Percentiles rank a stretch among this genome's conserved stretches.
Evolutionary conservation across 345 rosid species (phyloP).

Genomic region (Salix viminalis): DNA sequence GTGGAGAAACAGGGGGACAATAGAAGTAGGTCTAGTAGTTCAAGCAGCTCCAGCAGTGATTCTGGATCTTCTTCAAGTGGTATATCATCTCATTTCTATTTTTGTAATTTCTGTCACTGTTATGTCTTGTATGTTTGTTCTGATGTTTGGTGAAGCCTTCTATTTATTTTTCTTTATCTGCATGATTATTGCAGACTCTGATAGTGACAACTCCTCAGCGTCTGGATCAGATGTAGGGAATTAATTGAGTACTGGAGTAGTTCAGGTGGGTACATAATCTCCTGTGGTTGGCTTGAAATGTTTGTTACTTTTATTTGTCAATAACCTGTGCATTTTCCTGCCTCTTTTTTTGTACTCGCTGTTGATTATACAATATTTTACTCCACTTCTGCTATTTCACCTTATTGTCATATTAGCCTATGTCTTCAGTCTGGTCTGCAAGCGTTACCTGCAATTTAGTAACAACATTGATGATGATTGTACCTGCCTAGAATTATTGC

Average conservation of each 20-base stretch:
- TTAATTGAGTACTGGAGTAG: conserved; percentile 30
- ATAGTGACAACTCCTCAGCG: conserved; percentile 82
- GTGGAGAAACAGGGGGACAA: conserved; percentile 55
- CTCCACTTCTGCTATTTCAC: not conserved
- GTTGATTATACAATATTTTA: not conserved
- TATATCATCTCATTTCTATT: conserved; percentile 18
- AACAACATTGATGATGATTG: not conserved
- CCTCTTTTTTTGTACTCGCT: not conserved
- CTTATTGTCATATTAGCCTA: not conserved
- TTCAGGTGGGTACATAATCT: conserved; percentile 23
- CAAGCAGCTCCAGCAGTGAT: conserved; percentile 94
- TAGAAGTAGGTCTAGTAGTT: conserved; percentile 81
- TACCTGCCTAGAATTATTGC: not conserved
- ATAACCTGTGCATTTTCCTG: not conserved
- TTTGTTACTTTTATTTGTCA: not conserved
- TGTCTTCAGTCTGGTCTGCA: not conserved
- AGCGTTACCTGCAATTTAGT: not conserved
- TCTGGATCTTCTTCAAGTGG: conserved; percentile 98
- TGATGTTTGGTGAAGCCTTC: not conserved
- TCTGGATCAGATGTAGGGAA: conserved; percentile 78
- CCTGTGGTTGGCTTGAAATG: not conserved
- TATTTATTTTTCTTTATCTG: conserved; percentile 1
- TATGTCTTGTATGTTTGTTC: not conserved
- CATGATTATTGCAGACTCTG: conserved; percentile 61
- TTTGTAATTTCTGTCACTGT: not conserved